phyloP scores from a whole-genome alignment of 2,329 filamentous ascomycete genomes.

The Colletotrichum sidae region DNA sequence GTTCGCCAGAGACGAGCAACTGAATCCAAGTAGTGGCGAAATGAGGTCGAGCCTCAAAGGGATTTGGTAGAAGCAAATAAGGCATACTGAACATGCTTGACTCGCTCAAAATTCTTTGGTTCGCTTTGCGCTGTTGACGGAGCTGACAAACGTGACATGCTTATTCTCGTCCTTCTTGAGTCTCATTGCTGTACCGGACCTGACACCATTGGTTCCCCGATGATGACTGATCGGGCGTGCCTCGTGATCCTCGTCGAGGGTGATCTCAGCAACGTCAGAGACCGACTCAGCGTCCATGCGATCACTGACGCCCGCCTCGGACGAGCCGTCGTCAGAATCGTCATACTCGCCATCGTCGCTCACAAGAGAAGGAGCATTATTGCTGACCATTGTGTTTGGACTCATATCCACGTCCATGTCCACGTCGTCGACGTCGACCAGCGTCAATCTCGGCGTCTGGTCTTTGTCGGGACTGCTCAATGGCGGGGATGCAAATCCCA shows the following conservation, averaged over 20 bases:
- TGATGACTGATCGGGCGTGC: conserved; percentile 57
- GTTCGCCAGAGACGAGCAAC: conserved; percentile 37
- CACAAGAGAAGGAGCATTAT: conserved; percentile 82
- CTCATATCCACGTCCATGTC: conserved; percentile 74
- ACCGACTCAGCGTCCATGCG: conserved; percentile 68
- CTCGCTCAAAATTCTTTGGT: conserved; percentile 35
- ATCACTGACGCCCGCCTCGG: conserved; percentile 68
- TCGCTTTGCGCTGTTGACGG: conserved; percentile 55
- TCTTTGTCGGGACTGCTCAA: conserved; percentile 39
- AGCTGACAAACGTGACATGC: conserved; percentile 66
- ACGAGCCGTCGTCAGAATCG: conserved; percentile 74
- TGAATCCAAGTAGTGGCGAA: conserved; percentile 37
- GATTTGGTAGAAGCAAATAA: conserved; percentile 14
- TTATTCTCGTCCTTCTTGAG: conserved; percentile 67
- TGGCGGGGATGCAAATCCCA: conserved; percentile 53
- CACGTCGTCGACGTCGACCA: conserved; percentile 58
- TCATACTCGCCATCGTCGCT: conserved; percentile 86
- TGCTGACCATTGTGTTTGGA: conserved; percentile 76
- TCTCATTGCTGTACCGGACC: conserved; percentile 54
- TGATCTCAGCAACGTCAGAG: conserved; percentile 72
- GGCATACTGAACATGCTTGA: conserved; percentile 3
- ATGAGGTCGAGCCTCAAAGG: conserved; percentile 13
- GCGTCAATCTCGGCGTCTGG: conserved; percentile 46
- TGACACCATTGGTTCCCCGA: conserved; percentile 49
- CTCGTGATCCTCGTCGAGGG: conserved; percentile 68